A percentile compares a stretch with the other conserved stretches of the same genome.
phyloP scores from a whole-genome alignment of 768 basidiomycete species.

The Lactarius tabidus region DNA sequence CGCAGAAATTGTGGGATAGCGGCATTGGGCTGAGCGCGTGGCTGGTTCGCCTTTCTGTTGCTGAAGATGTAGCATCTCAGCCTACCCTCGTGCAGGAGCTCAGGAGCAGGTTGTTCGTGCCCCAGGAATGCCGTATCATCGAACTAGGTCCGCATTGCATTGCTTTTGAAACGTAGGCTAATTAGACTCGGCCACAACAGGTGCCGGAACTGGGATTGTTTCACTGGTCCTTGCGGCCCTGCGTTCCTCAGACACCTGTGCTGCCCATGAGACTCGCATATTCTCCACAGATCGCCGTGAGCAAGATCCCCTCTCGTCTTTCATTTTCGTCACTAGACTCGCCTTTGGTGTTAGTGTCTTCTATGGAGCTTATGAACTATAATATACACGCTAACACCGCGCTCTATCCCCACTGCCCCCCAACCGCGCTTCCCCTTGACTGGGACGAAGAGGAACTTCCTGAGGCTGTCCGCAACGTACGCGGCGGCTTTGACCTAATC shows the following conservation, averaged over 20 bases:
- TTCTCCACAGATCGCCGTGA: conserved; percentile 28
- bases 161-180: not conserved
- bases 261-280: conserved; percentile 13
- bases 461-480: conserved; percentile 37
- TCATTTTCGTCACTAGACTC: conserved; percentile 6
- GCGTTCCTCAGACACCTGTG: conserved; percentile 35
- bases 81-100: conserved; percentile 26
- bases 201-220: conserved; percentile 83
- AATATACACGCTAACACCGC: conserved; percentile 53
- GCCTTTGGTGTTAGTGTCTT: conserved; percentile 50
- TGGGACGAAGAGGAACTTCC: conserved; percentile 66
- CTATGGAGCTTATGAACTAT: conserved; percentile 70
- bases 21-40: conserved; percentile 83
- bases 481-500: conserved; percentile 53
- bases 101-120: conserved; percentile 40
- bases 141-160: conserved; percentile 58
- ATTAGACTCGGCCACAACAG: conserved; percentile 40
- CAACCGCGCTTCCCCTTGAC: conserved; percentile 49
- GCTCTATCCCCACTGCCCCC: conserved; percentile 33
- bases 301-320: not conserved
- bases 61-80: conserved; percentile 10
- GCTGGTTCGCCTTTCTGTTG: conserved; percentile 44
- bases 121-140: conserved; percentile 43
- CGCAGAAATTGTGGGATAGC: conserved; percentile 95
- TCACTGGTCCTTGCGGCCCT: conserved; percentile 61